Percentiles rank a stretch among this genome's conserved stretches.
These are phyloP conservation scores for Talaromyces atroroseus DNA, from an alignment of 2,329 filamentous ascomycete species.

Conservation along the genomic window DNA sequence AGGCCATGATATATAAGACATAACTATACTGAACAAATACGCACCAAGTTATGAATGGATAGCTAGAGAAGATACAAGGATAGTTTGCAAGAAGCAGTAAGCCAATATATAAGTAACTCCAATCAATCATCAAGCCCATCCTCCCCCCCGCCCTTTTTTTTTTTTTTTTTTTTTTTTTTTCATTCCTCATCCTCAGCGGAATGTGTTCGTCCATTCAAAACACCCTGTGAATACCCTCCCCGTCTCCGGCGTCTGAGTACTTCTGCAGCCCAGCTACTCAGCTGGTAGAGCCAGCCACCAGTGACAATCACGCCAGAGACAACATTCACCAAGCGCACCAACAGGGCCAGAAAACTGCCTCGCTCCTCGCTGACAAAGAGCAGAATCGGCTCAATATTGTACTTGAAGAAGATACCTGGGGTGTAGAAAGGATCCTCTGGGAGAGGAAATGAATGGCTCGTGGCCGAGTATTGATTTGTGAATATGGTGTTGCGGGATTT, in stretches of 20 bases:
- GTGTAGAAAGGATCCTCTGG: conserved; percentile 58
- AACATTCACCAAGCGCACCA: conserved; percentile 84
- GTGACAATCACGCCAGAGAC: conserved; percentile 86
- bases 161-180: too few species aligned
- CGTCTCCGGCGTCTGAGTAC: conserved; percentile 41
- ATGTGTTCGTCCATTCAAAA: conserved; percentile 40
- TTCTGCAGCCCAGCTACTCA: conserved; percentile 67
- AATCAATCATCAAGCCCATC: background rate
- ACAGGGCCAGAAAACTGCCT: conserved; percentile 65
- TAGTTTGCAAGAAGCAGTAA: conserved; percentile 18
- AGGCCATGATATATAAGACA: background rate
- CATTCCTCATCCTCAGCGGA: conserved; percentile 24
- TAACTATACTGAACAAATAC: background rate
- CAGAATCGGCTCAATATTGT: conserved; percentile 94
- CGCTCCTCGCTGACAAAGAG: conserved; percentile 79
- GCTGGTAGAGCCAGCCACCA: conserved; percentile 85
- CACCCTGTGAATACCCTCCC: conserved; percentile 41
- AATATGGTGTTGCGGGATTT: conserved; percentile 57
- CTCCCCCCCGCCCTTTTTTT: too few species aligned
- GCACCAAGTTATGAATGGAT: background rate
- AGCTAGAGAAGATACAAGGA: conserved; percentile 20
- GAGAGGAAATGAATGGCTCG: conserved; percentile 66
- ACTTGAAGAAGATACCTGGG: conserved; percentile 96
- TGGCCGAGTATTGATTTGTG: conserved; percentile 98
- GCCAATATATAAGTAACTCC: background rate